Conservation (phyloP, 2,329 filamentous ascomycete species). For the Cytospora mali region DNA sequence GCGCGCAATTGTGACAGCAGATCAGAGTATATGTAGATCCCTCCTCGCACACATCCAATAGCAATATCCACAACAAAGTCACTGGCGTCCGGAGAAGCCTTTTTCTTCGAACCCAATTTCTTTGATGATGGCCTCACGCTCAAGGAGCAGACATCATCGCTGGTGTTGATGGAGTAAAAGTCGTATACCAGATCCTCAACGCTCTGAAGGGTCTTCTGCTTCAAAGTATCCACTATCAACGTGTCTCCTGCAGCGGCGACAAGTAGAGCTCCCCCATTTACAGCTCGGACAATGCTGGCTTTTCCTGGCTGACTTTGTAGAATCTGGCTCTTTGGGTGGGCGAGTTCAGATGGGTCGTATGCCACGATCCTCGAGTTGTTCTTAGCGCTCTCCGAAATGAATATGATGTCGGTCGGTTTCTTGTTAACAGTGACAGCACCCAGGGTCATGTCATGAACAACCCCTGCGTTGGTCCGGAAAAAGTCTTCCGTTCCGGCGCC, state of each 20-base stretch:
- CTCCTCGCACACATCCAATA: slow-evolving; percentile 75
- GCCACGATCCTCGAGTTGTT: slow-evolving; percentile 47
- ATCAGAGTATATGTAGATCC: slow-evolving; percentile 81
- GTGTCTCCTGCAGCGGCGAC: slow-evolving; percentile 55
- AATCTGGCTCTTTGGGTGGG: slow-evolving; percentile 20
- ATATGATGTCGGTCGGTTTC: slow-evolving; percentile 46
- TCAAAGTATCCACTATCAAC: slow-evolving; percentile 62
- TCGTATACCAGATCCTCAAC: slow-evolving; percentile 54
- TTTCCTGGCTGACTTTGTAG: slow-evolving; percentile 20
- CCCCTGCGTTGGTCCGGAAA: slow-evolving; percentile 47
- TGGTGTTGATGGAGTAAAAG: slow-evolving; percentile 60
- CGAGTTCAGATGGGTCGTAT: slow-evolving; percentile 43
- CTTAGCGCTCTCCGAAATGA: slow-evolving; percentile 50
- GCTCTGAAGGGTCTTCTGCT: slow-evolving; percentile 36
- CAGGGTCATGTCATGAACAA: slow-evolving; percentile 50
- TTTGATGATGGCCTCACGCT: slow-evolving; percentile 57
- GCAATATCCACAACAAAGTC: slow-evolving; percentile 67
- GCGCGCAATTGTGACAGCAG: slow-evolving; percentile 61
- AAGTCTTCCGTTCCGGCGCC: slow-evolving; percentile 45
- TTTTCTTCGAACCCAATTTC: slow-evolving; percentile 33
- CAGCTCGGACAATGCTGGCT: slow-evolving; percentile 29
- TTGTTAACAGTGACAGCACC: slow-evolving; percentile 42
- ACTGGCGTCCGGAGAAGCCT: slow-evolving; percentile 34
- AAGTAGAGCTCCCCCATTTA: slow-evolving; percentile 60
- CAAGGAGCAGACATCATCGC: slow-evolving; percentile 67